phyloP scores from a whole-genome alignment of 164 flowering plant species.

The Magnolia officinalis region DNA sequence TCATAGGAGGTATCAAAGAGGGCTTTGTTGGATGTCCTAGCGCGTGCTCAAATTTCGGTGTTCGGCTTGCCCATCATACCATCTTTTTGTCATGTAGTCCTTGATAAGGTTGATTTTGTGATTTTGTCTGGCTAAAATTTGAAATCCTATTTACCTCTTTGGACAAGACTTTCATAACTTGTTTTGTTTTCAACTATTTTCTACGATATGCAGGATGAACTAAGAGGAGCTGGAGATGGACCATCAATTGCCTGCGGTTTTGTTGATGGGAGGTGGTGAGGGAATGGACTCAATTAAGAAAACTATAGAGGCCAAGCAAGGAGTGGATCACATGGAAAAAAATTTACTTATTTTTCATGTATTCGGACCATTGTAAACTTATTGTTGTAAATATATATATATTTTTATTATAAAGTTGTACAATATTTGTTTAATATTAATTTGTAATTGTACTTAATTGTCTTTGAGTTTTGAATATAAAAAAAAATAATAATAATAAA shows the following conservation, averaged over 20 bases:
- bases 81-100: slow-evolving; percentile 68
- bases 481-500: too few species aligned
- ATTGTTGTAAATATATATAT: too few species aligned
- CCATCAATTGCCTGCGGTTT: slow-evolving; percentile 72
- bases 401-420: too few species aligned
- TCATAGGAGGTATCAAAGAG: slow-evolving; percentile 82
- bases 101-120: slow-evolving; percentile 49
- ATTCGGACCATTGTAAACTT: too few species aligned
- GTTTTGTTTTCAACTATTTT: neutral
- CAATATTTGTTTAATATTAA: too few species aligned
- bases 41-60: slow-evolving; percentile 66
- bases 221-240: slow-evolving; percentile 87
- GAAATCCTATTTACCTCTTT: neutral
- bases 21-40: slow-evolving; percentile 66
- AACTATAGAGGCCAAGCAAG: slow-evolving; percentile 52
- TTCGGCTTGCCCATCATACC: slow-evolving; percentile 91
- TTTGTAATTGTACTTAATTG: too few species aligned
- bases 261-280: slow-evolving; percentile 98
- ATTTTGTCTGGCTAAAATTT: neutral
- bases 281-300: slow-evolving; percentile 96
- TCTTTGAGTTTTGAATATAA: too few species aligned
- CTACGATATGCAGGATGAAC: slow-evolving; percentile 40
- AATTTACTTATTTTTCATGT: too few species aligned
- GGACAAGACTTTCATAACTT: neutral
- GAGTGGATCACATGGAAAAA: too few species aligned